Conservation (phyloP, 1,284 basidiomycete genomes). For the Ustilago cynodontis region DNA sequence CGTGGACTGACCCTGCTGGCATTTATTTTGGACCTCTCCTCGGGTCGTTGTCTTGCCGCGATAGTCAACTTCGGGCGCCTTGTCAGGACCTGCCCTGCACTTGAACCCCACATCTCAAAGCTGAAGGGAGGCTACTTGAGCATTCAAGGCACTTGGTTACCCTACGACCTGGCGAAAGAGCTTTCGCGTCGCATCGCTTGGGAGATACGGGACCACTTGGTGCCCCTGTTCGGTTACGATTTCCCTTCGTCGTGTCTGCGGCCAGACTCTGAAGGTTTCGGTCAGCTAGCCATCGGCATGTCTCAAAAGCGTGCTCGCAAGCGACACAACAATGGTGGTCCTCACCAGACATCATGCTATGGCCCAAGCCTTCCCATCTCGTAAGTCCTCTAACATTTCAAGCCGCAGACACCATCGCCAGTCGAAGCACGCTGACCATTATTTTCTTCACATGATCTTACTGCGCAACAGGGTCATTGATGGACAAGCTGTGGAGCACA, state of each 20-base stretch:
- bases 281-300: slow-evolving; percentile 46
- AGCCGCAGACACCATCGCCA: no score
- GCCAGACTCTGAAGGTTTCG: slow-evolving; percentile 53
- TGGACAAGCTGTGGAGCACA: slow-evolving; percentile 33
- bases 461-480: slow-evolving; percentile 16
- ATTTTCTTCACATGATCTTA: no score
- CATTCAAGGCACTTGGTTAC: slow-evolving; percentile 59
- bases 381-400: slow-evolving; percentile 15
- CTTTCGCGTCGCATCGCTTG: slow-evolving; percentile 54
- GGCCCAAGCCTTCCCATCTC: slow-evolving; percentile 42
- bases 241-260: slow-evolving; percentile 48
- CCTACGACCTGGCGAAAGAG: slow-evolving; percentile 50
- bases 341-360: slow-evolving; percentile 52
- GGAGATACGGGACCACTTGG: slow-evolving; percentile 50
- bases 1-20: no score
- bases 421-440: no score
- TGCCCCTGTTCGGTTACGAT: slow-evolving; percentile 53
- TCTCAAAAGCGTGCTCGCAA: slow-evolving; percentile 46
- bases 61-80: slow-evolving; percentile 50
- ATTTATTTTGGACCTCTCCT: no score
- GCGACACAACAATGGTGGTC: slow-evolving; percentile 44
- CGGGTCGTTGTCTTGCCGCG: not conserved
- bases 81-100: slow-evolving; percentile 37
- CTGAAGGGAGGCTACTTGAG: slow-evolving; percentile 57
- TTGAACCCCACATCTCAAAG: slow-evolving; percentile 50